Evolutionary conservation across 805 yeast genomes (phyloP).

Genomic region (Yamadazyma paraphyllophila): DNA sequence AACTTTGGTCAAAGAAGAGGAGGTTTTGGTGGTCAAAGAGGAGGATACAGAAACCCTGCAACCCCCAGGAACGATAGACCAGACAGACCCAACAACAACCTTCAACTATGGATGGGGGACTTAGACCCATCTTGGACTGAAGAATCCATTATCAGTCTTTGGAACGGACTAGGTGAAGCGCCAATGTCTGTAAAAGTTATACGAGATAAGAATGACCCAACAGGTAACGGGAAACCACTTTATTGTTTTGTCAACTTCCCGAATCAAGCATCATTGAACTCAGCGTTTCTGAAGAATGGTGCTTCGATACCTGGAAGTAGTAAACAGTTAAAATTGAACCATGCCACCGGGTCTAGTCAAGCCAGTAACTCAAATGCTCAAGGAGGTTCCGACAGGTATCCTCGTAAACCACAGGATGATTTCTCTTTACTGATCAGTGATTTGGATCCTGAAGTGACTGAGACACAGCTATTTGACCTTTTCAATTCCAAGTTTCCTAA

Average conservation of each 20-base stretch:
- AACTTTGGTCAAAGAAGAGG: constrained; percentile 6
- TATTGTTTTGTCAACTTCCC: constrained; percentile 83
- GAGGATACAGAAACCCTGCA: constrained; percentile 1
- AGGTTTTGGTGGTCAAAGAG: background rate
- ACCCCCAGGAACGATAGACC: background rate
- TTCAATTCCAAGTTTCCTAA: constrained; percentile 73
- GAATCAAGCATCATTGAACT: constrained; percentile 55
- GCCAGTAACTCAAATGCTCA: background rate
- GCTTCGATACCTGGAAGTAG: constrained; percentile 64
- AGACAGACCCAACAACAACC: constrained; percentile 9
- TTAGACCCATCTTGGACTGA: constrained; percentile 86
- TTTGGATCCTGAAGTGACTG: constrained; percentile 70
- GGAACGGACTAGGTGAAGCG: constrained; percentile 70
- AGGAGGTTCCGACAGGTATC: background rate
- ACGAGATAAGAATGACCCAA: constrained; percentile 58
- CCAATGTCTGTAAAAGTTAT: constrained; percentile 62
- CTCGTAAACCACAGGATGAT: constrained; percentile 15
- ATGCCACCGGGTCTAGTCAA: constrained; percentile 59
- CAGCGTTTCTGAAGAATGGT: constrained; percentile 69
- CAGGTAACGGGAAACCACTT: constrained; percentile 21
- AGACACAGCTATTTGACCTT: constrained; percentile 57
- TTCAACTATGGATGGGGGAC: constrained; percentile 86
- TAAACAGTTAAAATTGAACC: constrained; percentile 65
- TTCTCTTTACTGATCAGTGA: constrained; percentile 83
- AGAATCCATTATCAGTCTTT: constrained; percentile 57